Evolutionary conservation across 495 filamentous ascomycete species (phyloP), one percentile per base, ranked within the genome.

Genomic region (Penicillium atrosanguineum): DNA sequence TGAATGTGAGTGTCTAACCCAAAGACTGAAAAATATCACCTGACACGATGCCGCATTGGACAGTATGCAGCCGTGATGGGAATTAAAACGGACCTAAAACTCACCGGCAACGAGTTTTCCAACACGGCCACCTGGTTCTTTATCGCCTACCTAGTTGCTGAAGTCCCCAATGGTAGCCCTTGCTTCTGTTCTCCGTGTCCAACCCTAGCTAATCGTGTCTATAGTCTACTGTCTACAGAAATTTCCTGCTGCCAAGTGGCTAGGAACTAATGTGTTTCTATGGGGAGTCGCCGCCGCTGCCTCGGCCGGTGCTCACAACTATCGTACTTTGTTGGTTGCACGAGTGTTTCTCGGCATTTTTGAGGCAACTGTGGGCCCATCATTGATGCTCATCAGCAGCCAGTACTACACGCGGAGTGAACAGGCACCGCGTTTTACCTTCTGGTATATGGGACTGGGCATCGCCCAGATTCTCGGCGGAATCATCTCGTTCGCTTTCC

Each of bases 301-400:
- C 0, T 63, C 60, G 3, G 61, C 62, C 0, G 65, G 57, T 6
- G 57, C 58, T 6, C 47, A 39, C 1, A 49, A 54, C 25, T 71
- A 64, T 42, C 37, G 37, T 0, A 54, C 42, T 26, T 42, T 71
- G 8, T 25, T 71, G 26, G 52, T 29, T 2, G 52, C 62, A 12
- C 75, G 86, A 6, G 78, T 85, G 56, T 83, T 89, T 55, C 68
- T 87, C 0, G 86, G 86, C 15, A 69, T 86, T 37, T 87, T 88
- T 51, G 87, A 87, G 69, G 82, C 84, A 16, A 78, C 80, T 16
- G 77, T 86, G 46, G 77, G 74, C 1, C 85, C 85, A 7, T 80
- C 72, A 1, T 63, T 87, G 53, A 79, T 82, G 56, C 60, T 77
- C 1, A 53, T 74, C 9, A 73, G 62, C 41, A 73, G 69, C 53